Evolutionary conservation across 208 protist genomes (phyloP).

Genomic region (Acanthamoeba culbertsoni): DNA sequence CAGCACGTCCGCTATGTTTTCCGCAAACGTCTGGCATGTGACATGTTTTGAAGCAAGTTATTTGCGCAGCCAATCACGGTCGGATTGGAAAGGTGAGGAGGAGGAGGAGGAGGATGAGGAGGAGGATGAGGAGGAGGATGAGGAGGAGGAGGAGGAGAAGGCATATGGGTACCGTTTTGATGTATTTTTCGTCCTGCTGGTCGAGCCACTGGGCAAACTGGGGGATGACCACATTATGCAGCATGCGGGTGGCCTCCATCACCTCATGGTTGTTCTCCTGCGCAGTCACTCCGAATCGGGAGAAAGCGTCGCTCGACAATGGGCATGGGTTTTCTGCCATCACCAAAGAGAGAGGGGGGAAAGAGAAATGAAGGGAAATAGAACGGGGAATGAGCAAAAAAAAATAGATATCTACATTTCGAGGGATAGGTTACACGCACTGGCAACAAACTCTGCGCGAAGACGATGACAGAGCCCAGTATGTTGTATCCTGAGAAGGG

Average conservation of each 20-base stretch:
- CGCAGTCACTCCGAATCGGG: conserved; percentile 22
- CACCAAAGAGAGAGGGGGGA: neutral
- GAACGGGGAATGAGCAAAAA: neutral
- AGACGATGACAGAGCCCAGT: conserved; percentile 51
- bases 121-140: no score
- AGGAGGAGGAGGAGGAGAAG: neutral
- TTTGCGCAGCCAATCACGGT: no score
- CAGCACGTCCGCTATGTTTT: neutral
- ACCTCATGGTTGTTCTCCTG: conserved; percentile 63
- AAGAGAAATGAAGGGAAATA: no score
- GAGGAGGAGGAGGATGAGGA: no score
- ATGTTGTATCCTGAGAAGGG: conserved; percentile 26
- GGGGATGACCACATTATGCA: conserved; percentile 50
- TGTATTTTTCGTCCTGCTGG: conserved; percentile 42
- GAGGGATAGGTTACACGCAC: neutral
- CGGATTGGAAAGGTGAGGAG: neutral
- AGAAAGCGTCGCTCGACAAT: conserved; percentile 56
- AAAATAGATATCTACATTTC: neutral
- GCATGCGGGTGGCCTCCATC: conserved; percentile 45
- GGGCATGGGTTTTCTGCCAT: conserved; percentile 12
- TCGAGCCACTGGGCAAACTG: conserved; percentile 57
- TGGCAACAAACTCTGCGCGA: conserved; percentile 47
- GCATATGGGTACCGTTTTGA: conserved; percentile 45
- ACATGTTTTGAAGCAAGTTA: no score
- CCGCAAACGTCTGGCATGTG: neutral